These are phyloP conservation scores for Pythium aquatile DNA, from an alignment of 352 stramenopile genomes.

Conservation along the genomic window DNA sequence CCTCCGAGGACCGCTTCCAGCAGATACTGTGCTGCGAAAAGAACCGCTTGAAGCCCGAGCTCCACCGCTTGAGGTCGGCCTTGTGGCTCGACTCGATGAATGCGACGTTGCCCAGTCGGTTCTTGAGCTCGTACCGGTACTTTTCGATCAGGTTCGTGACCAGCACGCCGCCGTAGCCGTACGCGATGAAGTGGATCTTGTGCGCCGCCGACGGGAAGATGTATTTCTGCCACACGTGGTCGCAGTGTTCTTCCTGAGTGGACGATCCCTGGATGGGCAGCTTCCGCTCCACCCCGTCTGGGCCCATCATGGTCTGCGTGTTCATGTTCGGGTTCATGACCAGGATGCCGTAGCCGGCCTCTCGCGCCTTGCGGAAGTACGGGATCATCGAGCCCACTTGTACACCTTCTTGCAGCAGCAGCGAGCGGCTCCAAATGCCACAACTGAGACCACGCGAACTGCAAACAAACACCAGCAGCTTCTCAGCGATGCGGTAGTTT, in stretches of 20 bases:
- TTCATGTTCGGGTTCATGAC: slow-evolving; percentile 93
- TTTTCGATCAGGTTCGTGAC: slow-evolving; percentile 83
- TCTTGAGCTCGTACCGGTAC: slow-evolving; percentile 74
- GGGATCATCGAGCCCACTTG: slow-evolving; percentile 88
- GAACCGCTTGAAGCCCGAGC: slow-evolving; percentile 71
- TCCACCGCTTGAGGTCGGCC: slow-evolving; percentile 66
- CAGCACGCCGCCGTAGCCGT: slow-evolving; percentile 78
- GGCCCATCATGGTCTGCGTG: slow-evolving; percentile 71
- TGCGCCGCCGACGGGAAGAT: slow-evolving; percentile 75
- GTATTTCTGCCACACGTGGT: slow-evolving; percentile 88
- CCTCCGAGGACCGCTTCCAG: slow-evolving; percentile 67
- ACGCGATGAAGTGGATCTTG: slow-evolving; percentile 89
- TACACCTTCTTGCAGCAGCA: slow-evolving; percentile 84
- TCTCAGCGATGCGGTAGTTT: slow-evolving; percentile 73
- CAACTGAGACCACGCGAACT: slow-evolving; percentile 73
- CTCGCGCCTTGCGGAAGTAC: slow-evolving; percentile 77
- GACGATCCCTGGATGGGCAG: slow-evolving; percentile 79
- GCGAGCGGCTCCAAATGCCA: slow-evolving; percentile 86
- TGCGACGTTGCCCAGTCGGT: slow-evolving; percentile 79
- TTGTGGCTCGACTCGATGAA: slow-evolving; percentile 89
- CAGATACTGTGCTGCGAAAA: slow-evolving; percentile 80
- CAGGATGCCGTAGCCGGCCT: slow-evolving; percentile 77
- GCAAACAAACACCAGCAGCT: slow-evolving; percentile 83
- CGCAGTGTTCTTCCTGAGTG: slow-evolving; percentile 85
- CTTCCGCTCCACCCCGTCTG: slow-evolving; percentile 61